phyloP scores from a whole-genome alignment of 805 yeast species.

The Nematodospora valgi region DNA sequence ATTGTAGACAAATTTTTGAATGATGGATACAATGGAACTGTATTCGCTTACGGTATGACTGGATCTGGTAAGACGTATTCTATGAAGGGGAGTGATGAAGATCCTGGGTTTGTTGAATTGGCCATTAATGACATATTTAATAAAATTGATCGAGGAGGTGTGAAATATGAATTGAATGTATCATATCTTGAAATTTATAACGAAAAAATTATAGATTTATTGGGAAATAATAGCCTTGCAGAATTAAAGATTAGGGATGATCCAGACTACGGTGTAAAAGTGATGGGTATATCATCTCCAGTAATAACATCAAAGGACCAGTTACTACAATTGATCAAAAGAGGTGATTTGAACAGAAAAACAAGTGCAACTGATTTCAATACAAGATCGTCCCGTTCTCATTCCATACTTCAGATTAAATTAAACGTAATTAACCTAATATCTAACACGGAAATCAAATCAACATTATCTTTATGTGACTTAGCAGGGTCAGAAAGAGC shows the following conservation, averaged over 20 bases:
- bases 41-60: conserved; percentile 93
- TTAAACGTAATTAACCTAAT: conserved; percentile 43
- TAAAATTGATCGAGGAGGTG: conserved; percentile 29
- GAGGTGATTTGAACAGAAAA: conserved; percentile 72
- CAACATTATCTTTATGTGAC: conserved; percentile 84
- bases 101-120: conserved; percentile 70
- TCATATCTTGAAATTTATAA: conserved; percentile 86
- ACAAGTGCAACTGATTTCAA: conserved; percentile 91
- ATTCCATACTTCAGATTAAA: conserved; percentile 77
- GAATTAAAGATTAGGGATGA: conserved; percentile 82
- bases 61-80: conserved; percentile 90
- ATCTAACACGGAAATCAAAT: conserved; percentile 38
- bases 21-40: conserved; percentile 81
- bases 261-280: conserved; percentile 64
- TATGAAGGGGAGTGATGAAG: conserved; percentile 63
- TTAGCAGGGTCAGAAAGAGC: conserved; percentile 97
- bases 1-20: conserved; percentile 49
- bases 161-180: conserved; percentile 46
- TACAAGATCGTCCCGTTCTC: conserved; percentile 84
- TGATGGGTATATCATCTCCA: conserved; percentile 69
- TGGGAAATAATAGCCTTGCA: conserved; percentile 26
- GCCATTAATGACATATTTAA: conserved; percentile 61
- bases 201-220: conserved; percentile 78
- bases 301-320: conserved; percentile 55
- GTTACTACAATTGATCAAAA: conserved; percentile 53